These are phyloP conservation scores for Micromonas commoda DNA, from an alignment of 139 green algal species.

Conservation along the genomic window DNA sequence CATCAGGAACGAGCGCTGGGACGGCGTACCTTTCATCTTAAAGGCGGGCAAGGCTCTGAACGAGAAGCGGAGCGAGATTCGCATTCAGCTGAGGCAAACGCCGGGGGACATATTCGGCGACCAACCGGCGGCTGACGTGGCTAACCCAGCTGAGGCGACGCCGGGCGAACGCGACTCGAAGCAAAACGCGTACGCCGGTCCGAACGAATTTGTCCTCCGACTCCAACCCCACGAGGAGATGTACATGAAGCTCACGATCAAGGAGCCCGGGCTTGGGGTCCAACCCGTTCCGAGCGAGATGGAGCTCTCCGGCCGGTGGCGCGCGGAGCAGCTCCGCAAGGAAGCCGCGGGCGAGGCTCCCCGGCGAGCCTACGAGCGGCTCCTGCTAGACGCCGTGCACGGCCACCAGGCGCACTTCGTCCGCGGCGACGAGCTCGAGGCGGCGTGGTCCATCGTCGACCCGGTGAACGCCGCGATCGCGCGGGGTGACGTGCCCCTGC, in stretches of 20 bases:
- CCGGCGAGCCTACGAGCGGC: constrained; percentile 85
- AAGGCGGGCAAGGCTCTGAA: constrained; percentile 97
- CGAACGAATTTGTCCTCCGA: constrained; percentile 97
- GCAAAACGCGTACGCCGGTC: constrained; percentile 33
- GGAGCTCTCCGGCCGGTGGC: constrained; percentile 63
- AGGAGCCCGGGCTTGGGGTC: constrained; percentile 88
- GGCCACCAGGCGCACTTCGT: constrained; percentile 80
- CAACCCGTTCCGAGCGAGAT: constrained; percentile 76
- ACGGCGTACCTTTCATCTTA: constrained; percentile 95
- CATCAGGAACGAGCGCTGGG: constrained; percentile 97
- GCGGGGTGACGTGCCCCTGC: constrained; percentile 58
- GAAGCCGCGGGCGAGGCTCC: constrained; percentile 71
- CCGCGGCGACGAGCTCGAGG: constrained; percentile 83
- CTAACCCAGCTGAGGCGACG: background rate
- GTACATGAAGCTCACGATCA: constrained; percentile 99
- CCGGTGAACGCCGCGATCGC: constrained; percentile 64
- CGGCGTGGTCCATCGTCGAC: constrained; percentile 66
- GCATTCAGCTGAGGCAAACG: constrained; percentile 92
- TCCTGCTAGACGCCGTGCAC: constrained; percentile 96
- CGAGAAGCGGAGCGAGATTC: constrained; percentile 79
- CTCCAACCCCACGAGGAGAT: constrained; percentile 97
- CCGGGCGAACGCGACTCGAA: background rate
- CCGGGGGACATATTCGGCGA: constrained; percentile 67
- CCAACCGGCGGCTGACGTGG: constrained; percentile 45
- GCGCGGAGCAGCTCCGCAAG: constrained; percentile 20